Base-by-base conservation (phyloP, 2,329 filamentous ascomycete species). In the Monilinia laxa region DNA sequence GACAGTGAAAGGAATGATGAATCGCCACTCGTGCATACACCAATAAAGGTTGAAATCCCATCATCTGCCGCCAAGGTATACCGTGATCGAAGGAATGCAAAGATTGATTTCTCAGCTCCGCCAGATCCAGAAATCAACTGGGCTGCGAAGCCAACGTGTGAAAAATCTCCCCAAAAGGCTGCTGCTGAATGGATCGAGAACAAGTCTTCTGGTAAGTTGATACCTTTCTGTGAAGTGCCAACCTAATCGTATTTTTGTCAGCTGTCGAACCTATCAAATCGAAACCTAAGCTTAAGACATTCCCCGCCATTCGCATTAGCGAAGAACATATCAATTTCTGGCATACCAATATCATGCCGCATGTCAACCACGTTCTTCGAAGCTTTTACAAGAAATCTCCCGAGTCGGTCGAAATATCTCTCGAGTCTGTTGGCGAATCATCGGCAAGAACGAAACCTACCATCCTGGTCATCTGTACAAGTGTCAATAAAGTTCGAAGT, bases 351-450 rank as follows among this genome's bases (percentile, higher is more conserved):
- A 78, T 92, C 66, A 90, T 92, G 80, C 88, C 89, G 1, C 87
- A 91, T 68, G 85, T 94, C 68, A 90, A 92, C 75, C 82, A 86
- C 23, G 85, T 91, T 1, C 82, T 93, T 20, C 85, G 87, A 28
- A 84, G 86, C 62, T 91, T 91, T 68, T 88, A 93, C 73, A 85
- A 85, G 70, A 90, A 90, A 71, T 84, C 91, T 60, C 84, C 87
- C 0, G 91, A 94, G 75, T 91, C 90, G 0, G 87, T 92, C 45
- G 90, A 91, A 73, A 92, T 94, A 52, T 90, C 89, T 12, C 84
- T 94, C 1, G 87, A 92, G 68, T 89, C 87, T 0, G 87, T 93
- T 52, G 91, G 91, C 23, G 87, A 90, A 63, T 87, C 86, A 3
- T 82, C 86, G 7, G 82, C 87, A 47, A 86, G 84, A 65, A 87